phyloP scores from a whole-genome alignment of 768 basidiomycete genomes.

The Auriscalpium microsporum region DNA sequence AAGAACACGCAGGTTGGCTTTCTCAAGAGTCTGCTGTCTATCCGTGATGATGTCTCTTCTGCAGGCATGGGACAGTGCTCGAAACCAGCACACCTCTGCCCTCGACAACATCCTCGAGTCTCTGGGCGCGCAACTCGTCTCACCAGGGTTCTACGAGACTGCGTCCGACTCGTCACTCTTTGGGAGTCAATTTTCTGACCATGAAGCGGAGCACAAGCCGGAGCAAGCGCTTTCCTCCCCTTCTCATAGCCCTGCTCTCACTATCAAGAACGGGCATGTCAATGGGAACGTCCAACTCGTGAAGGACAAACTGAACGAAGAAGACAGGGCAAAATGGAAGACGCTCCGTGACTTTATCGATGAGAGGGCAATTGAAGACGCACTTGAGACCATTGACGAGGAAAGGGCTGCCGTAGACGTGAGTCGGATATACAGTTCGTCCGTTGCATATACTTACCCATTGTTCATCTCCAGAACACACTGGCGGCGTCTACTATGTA shows the following conservation, averaged over 20 bases:
- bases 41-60: neutral
- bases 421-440: conserved; percentile 16
- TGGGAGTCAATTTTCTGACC: conserved; percentile 58
- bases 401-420: conserved; percentile 65
- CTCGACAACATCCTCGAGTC: conserved; percentile 68
- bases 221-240: conserved; percentile 13
- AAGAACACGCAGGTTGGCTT: conserved; percentile 50
- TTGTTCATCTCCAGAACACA: conserved; percentile 38
- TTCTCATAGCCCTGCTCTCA: conserved; percentile 35
- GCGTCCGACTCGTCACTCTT: conserved; percentile 69
- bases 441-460: neutral
- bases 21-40: neutral
- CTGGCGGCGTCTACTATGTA: conserved; percentile 58
- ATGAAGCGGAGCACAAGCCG: conserved; percentile 20
- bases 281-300: conserved; percentile 9
- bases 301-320: conserved; percentile 15
- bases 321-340: conserved; percentile 63
- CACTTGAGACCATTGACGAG: conserved; percentile 62
- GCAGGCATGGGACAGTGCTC: conserved; percentile 65
- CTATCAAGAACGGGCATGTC: conserved; percentile 21
- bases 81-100: conserved; percentile 50
- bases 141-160: conserved; percentile 66
- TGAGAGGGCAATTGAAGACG: conserved; percentile 72
- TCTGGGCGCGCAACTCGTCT: conserved; percentile 64
- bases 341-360: conserved; percentile 81